Evolutionary conservation across 768 basidiomycete species (phyloP), one percentile per base, ranked within the genome.

Genomic region (Neoboletus magnificus): DNA sequence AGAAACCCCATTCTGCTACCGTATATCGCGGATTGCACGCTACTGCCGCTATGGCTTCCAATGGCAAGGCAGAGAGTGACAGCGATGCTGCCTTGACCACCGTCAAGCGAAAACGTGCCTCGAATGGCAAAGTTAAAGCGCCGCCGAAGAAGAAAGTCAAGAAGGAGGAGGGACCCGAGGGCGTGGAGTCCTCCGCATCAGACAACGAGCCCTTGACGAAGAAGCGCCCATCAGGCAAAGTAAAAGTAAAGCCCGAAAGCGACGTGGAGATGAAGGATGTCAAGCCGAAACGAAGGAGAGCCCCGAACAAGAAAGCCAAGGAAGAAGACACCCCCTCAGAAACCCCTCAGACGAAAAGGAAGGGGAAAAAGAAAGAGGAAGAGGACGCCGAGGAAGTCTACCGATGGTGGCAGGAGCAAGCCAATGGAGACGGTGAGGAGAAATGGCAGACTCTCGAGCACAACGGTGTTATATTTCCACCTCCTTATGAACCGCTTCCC

Each of bases 391-490:
- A 83, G 55, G 90, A 93, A 54, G 79, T 85, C 46, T 93, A 83
- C 71, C 81, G 82, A 58, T 95, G 92, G 91, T 97, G 94, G 96
- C 89, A 93, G 64, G 72, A 77, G 56, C 80, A 87, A 60, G 79
- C 77, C 30, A 82, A 89, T 55, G 84, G 83, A 50, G 91, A 93
- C 66, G 90, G 84, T 12, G 78, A 84, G 37, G 76, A 84, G 54
- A 97, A 98, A 72, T 99, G 97, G 97, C 82, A 83, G 58, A 97
- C 93, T n/a, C 81, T 99, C 49, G 88, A 93, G 66, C 97, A 99
- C 73, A 85, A 82, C 61, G 97, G 95, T 48, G 94, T 99, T 37
- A 81, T 94, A 59, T 99, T 99, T 74, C 97, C 97, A 58, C 93
- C 93, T 47, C 87, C 94, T 3, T 99, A 99, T 69, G 86, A 92